A percentile compares a stretch with the other conserved stretches of the same genome.
These are phyloP conservation scores for Crithidia mellificae DNA, from an alignment of 208 protist genomes.

Conservation along the genomic window DNA sequence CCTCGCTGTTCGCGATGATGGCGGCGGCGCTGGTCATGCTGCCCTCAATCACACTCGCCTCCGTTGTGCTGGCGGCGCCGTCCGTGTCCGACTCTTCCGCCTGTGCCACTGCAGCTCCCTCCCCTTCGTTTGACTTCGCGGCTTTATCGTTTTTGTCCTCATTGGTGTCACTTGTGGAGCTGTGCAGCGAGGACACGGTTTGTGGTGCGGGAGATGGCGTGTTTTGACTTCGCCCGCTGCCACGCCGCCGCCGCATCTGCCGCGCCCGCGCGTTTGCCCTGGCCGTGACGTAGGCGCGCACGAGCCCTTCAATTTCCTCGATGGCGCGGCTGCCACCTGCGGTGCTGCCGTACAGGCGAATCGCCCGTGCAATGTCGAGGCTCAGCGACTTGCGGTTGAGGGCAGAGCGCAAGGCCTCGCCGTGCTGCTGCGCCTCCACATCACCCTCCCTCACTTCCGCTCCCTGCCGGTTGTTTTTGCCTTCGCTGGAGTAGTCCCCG, in stretches of 20 bases:
- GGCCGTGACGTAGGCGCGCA: constrained; percentile 26
- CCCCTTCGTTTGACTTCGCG: not conserved
- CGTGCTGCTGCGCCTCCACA: constrained; percentile 6
- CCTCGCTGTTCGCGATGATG: not conserved
- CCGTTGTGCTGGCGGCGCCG: not conserved
- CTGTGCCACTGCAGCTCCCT: too few relatives aligned
- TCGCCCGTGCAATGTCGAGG: constrained; percentile 41
- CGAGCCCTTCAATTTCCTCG: constrained; percentile 46
- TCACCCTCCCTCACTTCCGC: not conserved
- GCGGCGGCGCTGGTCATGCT: constrained; percentile 8
- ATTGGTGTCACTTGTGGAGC: not conserved
- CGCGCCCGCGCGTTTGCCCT: constrained; percentile 19
- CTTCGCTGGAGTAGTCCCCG: not conserved
- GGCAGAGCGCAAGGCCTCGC: constrained; percentile 25
- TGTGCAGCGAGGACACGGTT: not conserved
- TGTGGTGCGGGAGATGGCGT: not conserved
- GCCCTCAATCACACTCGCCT: not conserved
- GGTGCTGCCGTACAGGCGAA: constrained; percentile 52
- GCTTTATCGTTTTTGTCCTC: not conserved
- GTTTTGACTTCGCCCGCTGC: not conserved
- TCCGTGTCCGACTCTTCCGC: not conserved
- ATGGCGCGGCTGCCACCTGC: constrained; percentile 39
- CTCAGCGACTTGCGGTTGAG: constrained; percentile 39
- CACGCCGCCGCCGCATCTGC: constrained; percentile 10
- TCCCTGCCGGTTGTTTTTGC: not conserved